Evolutionary conservation across 495 filamentous ascomycete genomes (phyloP).

Genomic region (Podospora conica): DNA sequence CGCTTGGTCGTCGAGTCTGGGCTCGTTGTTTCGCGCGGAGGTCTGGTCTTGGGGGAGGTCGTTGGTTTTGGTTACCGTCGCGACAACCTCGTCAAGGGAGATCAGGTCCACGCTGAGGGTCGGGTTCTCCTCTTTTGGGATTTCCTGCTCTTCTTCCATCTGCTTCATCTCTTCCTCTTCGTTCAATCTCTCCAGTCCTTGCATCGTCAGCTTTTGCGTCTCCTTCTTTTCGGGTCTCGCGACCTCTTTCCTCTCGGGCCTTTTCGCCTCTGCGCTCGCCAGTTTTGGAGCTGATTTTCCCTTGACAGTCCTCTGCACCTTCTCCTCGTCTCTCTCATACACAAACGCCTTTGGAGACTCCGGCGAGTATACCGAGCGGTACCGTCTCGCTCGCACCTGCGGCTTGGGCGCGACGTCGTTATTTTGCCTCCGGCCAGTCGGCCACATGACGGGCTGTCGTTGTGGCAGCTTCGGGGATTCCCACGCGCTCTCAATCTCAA

Average conservation of each 20-base stretch:
- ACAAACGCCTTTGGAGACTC: conserved; percentile 8
- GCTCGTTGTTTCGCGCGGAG: neutral
- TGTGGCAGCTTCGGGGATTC: neutral
- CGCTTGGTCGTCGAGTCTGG: neutral
- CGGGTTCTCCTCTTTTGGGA: neutral
- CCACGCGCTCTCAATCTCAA: conserved; percentile 9
- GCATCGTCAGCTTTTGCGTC: neutral
- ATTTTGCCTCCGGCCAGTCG: conserved; percentile 9
- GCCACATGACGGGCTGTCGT: conserved; percentile 6
- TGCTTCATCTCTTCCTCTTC: neutral
- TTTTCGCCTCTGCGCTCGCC: neutral
- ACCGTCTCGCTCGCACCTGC: neutral
- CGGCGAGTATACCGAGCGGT: conserved; percentile 7
- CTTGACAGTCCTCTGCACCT: neutral
- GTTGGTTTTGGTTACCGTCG: neutral
- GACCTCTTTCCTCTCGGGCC: neutral
- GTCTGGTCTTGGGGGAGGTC: neutral
- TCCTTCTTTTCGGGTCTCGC: too few species aligned
- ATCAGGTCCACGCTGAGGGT: neutral
- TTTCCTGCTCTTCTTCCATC: neutral
- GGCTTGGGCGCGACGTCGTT: neutral
- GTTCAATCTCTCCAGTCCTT: neutral
- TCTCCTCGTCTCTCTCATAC: neutral
- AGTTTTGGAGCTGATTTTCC: neutral
- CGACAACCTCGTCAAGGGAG: neutral